phyloP scores from a whole-genome alignment of 768 basidiomycete species.

The Hericium rajendrae region DNA sequence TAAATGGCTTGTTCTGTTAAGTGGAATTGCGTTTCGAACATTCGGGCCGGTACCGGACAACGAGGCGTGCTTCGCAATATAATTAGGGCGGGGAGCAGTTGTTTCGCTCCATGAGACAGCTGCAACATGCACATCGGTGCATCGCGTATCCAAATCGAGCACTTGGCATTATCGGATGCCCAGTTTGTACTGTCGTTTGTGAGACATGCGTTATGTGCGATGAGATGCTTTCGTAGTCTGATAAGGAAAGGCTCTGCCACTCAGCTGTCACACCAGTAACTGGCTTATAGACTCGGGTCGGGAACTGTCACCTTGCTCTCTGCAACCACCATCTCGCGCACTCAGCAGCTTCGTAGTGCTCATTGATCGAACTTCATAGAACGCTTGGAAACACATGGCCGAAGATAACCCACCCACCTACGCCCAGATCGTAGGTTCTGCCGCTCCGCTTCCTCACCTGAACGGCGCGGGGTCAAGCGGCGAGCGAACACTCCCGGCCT shows the following conservation, averaged over 20 bases:
- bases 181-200: too few relatives aligned
- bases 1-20: too few relatives aligned
- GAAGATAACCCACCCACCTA: not conserved
- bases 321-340: not conserved
- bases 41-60: too few relatives aligned
- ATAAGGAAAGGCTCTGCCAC: not conserved
- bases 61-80: too few relatives aligned
- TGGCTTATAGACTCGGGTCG: not conserved
- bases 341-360: not conserved
- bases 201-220: not conserved
- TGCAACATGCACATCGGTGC: too few relatives aligned
- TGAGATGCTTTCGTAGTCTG: not conserved
- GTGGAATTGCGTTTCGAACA: too few relatives aligned
- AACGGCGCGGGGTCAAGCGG: not conserved
- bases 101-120: too few relatives aligned
- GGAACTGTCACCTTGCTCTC: too few relatives aligned
- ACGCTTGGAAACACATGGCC: not conserved
- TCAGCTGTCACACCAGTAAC: not conserved
- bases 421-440: not conserved
- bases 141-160: too few relatives aligned
- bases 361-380: not conserved
- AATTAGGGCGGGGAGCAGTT: too few relatives aligned
- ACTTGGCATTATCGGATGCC: too few relatives aligned
- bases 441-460: slow-evolving; percentile 30
- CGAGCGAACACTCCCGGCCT: not conserved